Conservation (phyloP, 2,329 filamentous ascomycete species). For the Colletotrichum sp. region DNA sequence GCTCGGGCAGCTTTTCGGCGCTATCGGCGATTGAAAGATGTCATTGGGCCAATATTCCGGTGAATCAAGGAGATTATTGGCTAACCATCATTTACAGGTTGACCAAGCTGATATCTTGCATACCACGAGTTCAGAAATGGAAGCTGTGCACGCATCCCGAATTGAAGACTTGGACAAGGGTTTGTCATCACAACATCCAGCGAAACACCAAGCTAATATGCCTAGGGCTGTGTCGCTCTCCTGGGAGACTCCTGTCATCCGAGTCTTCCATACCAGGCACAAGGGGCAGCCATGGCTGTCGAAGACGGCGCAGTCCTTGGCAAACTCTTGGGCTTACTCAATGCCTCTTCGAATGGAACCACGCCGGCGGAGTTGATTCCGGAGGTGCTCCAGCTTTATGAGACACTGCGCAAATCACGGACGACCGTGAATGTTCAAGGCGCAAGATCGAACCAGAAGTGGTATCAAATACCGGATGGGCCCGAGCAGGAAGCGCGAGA, state of each 20-base stretch:
- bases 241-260: conserved; percentile 21
- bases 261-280: conserved; percentile 27
- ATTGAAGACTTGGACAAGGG: neutral
- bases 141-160: neutral
- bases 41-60: neutral
- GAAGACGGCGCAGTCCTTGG: conserved; percentile 28
- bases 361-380: neutral
- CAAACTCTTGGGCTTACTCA: conserved; percentile 28
- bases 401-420: neutral
- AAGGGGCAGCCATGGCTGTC: conserved; percentile 29
- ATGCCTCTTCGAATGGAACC: neutral
- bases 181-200: neutral
- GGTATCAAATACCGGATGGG: conserved; percentile 9
- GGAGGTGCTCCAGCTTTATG: neutral
- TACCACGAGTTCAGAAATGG: conserved; percentile 12
- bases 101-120: neutral
- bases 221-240: conserved; percentile 12
- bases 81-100: neutral
- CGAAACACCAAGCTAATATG: neutral
- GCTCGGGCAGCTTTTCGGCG: neutral
- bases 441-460: neutral
- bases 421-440: neutral
- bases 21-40: neutral
- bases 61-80: neutral
- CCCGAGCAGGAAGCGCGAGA: conserved; percentile 9